A percentile compares a stretch with the other conserved stretches of the same genome.
Evolutionary conservation across 176 grass and related monocot species (phyloP).

Genomic region (Zoysia pacifica): DNA sequence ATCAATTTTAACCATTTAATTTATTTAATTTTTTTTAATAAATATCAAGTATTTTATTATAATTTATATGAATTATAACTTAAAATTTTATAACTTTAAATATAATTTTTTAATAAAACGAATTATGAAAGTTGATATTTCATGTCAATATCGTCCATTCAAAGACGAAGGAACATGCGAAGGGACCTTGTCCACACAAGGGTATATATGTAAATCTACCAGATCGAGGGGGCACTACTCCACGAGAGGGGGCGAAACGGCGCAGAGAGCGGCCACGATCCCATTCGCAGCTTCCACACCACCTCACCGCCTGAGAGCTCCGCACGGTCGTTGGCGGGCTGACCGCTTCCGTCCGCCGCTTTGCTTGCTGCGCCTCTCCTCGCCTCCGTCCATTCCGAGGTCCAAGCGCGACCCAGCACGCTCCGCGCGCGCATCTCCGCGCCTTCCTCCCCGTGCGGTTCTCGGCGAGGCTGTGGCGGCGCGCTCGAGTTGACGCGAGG

Average conservation of each 20-base stretch:
- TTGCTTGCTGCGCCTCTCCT: conserved; percentile 13
- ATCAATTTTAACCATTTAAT: too few relatives aligned
- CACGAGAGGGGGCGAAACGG: not conserved
- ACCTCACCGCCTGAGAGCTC: conserved; percentile 25
- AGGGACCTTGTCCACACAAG: not conserved
- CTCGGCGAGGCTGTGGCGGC: not conserved
- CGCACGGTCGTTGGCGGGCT: not conserved
- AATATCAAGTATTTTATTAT: too few relatives aligned
- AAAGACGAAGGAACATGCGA: not conserved
- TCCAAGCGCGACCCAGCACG: not conserved
- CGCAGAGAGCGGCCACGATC: not conserved
- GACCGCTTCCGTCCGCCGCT: conserved; percentile 22
- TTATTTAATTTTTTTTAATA: too few relatives aligned
- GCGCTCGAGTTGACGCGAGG: conserved; percentile 13
- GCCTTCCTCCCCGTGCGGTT: conserved; percentile 17
- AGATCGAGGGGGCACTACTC: too few relatives aligned
- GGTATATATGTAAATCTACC: conserved; percentile 9
- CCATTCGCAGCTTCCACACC: not conserved
- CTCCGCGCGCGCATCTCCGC: not conserved
- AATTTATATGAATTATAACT: too few relatives aligned
- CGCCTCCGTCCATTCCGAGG: not conserved
- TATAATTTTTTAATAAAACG: too few relatives aligned
- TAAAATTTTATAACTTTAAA: too few relatives aligned
- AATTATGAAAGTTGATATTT: too few relatives aligned
- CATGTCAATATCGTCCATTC: too few relatives aligned